Conservation (phyloP, 202 grass and related monocot genomes). For the Digitaria exilis region DNA sequence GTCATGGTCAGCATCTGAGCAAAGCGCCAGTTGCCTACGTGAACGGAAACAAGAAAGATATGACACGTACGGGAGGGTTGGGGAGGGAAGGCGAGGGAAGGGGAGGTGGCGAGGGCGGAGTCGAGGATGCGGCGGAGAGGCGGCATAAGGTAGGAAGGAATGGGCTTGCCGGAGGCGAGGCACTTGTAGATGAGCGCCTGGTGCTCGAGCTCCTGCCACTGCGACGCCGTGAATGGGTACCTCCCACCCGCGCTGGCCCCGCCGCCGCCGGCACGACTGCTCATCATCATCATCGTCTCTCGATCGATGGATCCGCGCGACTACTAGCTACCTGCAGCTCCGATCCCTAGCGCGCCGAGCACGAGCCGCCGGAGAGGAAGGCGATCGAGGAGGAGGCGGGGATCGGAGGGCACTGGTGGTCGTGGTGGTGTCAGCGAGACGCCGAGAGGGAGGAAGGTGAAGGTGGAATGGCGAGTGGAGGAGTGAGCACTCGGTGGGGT, state of each 20-base stretch:
- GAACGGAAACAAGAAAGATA: background rate
- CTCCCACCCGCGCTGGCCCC: constrained; percentile 25
- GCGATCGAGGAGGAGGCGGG: background rate
- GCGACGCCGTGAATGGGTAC: constrained; percentile 88
- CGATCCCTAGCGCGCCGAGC: background rate
- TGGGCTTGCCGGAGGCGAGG: constrained; percentile 84
- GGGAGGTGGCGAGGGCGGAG: constrained; percentile 71
- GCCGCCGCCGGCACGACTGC: constrained; percentile 41
- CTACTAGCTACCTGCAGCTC: background rate
- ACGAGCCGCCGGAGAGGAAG: background rate
- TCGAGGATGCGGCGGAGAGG: constrained; percentile 87
- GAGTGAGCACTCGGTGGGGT: background rate
- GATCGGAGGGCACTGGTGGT: too few species aligned
- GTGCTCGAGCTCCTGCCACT: constrained; percentile 98
- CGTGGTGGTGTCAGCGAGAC: background rate
- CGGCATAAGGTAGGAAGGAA: constrained; percentile 82
- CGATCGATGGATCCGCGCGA: background rate
- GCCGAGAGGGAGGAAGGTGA: too few species aligned
- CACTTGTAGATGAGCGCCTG: constrained; percentile 97
- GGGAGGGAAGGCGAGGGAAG: constrained; percentile 71
- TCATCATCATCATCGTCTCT: constrained; percentile 68
- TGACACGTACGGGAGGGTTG: constrained; percentile 64
- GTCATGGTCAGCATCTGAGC: too few species aligned
- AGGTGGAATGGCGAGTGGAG: background rate
- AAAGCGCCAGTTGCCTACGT: too few species aligned